Conservation (phyloP, 2,329 filamentous ascomycete genomes). For the Neoascochyta sp. region DNA sequence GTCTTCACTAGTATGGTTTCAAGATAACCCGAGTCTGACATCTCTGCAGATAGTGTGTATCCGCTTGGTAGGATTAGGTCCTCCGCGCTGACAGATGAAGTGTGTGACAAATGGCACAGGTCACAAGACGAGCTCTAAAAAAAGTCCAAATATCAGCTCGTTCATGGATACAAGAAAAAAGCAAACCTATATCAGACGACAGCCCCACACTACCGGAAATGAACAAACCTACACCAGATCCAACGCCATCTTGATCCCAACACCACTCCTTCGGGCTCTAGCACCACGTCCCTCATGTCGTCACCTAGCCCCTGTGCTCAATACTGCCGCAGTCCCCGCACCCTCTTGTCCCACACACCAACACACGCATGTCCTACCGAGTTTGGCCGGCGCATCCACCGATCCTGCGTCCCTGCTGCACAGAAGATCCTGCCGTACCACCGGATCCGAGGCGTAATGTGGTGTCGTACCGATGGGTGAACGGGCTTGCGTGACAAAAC, state of each 20-base stretch:
- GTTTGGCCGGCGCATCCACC: slow-evolving; percentile 15
- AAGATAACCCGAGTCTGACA: too few relatives aligned
- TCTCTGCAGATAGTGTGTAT: too few relatives aligned
- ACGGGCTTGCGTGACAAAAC: slow-evolving; percentile 11
- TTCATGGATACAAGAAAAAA: too few relatives aligned
- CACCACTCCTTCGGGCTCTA: background rate
- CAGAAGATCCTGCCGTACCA: slow-evolving; percentile 21
- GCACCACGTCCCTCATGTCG: slow-evolving; percentile 11
- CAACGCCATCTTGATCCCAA: background rate
- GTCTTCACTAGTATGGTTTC: too few relatives aligned
- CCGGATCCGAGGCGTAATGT: too few relatives aligned
- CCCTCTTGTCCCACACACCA: slow-evolving; percentile 5
- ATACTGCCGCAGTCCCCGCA: slow-evolving; percentile 1
- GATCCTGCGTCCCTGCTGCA: slow-evolving; percentile 14
- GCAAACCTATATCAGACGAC: too few relatives aligned
- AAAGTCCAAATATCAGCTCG: too few relatives aligned
- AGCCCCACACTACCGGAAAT: too few relatives aligned
- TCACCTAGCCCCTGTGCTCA: slow-evolving; percentile 7
- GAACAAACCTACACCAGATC: background rate
- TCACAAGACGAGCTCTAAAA: too few relatives aligned
- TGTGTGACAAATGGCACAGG: too few relatives aligned
- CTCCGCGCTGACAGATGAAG: too few relatives aligned
- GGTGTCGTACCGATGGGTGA: slow-evolving; percentile 5
- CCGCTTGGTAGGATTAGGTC: too few relatives aligned
- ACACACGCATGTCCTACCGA: slow-evolving; percentile 21